Conservation (phyloP, 2,329 filamentous ascomycete genomes). For the Elsinoe fawcettii region DNA sequence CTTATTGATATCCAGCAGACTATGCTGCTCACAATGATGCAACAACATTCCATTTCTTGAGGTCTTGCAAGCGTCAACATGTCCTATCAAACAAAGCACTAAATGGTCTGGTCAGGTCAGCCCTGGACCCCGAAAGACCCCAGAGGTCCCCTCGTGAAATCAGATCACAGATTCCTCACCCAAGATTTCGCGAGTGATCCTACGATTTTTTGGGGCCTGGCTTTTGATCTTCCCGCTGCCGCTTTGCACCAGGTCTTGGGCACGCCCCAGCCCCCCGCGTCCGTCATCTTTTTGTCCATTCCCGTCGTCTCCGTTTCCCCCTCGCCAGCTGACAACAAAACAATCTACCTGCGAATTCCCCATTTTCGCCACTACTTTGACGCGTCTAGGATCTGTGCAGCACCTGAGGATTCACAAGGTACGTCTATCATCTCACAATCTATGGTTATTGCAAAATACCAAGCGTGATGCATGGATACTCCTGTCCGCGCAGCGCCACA, state of each 20-base stretch:
- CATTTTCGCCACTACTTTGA: not conserved
- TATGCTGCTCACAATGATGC: not conserved
- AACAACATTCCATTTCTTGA: not conserved
- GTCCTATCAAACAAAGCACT: not conserved
- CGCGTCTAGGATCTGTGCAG: not conserved
- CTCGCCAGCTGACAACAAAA: slow-evolving; percentile 1
- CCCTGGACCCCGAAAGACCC: not conserved
- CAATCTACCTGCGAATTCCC: not conserved
- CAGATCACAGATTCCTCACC: not conserved
- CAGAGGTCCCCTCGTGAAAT: not conserved
- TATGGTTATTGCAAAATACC: not conserved
- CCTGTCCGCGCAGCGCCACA: not conserved
- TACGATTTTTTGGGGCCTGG: not conserved
- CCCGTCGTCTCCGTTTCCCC: not conserved
- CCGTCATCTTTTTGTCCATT: not conserved
- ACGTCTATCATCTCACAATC: not conserved
- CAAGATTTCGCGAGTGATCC: not conserved
- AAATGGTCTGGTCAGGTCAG: not conserved
- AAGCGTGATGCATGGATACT: not conserved
- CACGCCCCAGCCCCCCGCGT: not conserved
- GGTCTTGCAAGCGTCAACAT: not conserved
- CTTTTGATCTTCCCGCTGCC: slow-evolving; percentile 5
- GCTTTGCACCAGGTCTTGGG: not conserved
- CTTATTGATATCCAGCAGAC: not conserved
- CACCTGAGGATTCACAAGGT: not conserved